These are phyloP conservation scores for Scleroderma citrinum DNA, from an alignment of 768 basidiomycete species.

Conservation along the genomic window DNA sequence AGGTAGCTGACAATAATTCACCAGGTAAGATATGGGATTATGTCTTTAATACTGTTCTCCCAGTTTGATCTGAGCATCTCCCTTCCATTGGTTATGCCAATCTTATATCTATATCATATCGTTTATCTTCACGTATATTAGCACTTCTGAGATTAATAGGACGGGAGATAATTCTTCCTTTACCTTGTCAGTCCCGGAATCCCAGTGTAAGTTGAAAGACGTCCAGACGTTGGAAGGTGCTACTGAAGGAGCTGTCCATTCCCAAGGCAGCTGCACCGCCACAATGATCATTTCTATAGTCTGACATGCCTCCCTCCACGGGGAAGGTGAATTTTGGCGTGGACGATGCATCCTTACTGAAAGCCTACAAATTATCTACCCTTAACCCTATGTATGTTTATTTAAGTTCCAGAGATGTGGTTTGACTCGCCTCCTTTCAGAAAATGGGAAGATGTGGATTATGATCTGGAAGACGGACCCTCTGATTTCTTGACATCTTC, in stretches of 20 bases:
- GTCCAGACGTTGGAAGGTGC: no score
- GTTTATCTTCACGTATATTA: background rate
- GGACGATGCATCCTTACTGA: slow-evolving; percentile 80
- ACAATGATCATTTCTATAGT: no score
- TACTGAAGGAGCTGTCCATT: no score
- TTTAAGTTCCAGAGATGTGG: background rate
- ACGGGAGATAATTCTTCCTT: background rate
- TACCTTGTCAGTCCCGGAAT: background rate
- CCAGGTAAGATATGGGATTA: slow-evolving; percentile 91
- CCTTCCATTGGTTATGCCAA: background rate
- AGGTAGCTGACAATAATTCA: slow-evolving; percentile 3
- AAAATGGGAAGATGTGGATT: slow-evolving; percentile 87
- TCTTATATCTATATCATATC: background rate
- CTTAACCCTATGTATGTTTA: slow-evolving; percentile 66
- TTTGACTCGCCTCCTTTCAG: slow-evolving; percentile 32
- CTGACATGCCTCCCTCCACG: slow-evolving; percentile 37
- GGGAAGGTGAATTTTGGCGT: slow-evolving; percentile 61
- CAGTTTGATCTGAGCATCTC: slow-evolving; percentile 38
- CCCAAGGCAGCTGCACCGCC: no score
- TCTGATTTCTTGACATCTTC: slow-evolving; percentile 61
- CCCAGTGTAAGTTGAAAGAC: no score
- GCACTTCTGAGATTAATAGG: background rate
- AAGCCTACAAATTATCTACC: slow-evolving; percentile 80
- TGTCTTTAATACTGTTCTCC: slow-evolving; percentile 79
- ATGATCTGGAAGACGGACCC: slow-evolving; percentile 73